Percentiles rank a stretch among this genome's conserved stretches.
Conservation (phyloP, 768 basidiomycete species). For the Amyloporia xantha region DNA sequence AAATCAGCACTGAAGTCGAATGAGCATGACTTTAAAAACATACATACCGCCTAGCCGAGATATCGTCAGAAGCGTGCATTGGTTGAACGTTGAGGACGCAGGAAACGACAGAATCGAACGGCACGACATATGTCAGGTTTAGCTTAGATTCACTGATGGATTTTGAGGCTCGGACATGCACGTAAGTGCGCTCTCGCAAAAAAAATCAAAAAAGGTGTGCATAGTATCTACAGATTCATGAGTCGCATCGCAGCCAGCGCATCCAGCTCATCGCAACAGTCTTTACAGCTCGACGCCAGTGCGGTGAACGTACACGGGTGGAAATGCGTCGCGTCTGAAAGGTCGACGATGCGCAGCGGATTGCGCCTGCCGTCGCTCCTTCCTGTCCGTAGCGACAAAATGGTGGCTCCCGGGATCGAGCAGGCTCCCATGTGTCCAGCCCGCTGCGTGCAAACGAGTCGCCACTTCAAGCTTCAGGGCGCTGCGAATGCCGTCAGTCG, state of each 20-base stretch:
- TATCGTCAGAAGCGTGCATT: too few relatives aligned
- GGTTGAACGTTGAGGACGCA: too few relatives aligned
- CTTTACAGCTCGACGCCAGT: not conserved
- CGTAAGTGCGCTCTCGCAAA: too few relatives aligned
- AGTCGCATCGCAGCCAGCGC: not conserved
- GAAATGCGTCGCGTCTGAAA: not conserved
- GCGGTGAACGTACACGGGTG: not conserved
- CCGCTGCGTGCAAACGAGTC: not conserved
- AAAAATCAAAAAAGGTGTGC: too few relatives aligned
- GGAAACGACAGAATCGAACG: too few relatives aligned
- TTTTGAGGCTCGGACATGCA: too few relatives aligned
- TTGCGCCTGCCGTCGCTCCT: not conserved
- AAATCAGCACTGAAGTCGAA: too few relatives aligned
- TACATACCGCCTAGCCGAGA: too few relatives aligned
- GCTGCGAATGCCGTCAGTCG: not conserved
- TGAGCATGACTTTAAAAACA: too few relatives aligned
- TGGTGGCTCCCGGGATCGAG: not conserved
- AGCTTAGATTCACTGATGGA: too few relatives aligned
- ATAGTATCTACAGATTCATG: not conserved
- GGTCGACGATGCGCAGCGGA: not conserved
- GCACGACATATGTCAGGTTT: too few relatives aligned
- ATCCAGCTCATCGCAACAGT: conserved; percentile 1
- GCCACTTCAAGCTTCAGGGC: not conserved
- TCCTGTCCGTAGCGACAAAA: not conserved
- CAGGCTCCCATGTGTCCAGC: conserved; percentile 1